Conservation (phyloP, 495 filamentous ascomycete genomes). For the Rostrohypoxylon terebratum region DNA sequence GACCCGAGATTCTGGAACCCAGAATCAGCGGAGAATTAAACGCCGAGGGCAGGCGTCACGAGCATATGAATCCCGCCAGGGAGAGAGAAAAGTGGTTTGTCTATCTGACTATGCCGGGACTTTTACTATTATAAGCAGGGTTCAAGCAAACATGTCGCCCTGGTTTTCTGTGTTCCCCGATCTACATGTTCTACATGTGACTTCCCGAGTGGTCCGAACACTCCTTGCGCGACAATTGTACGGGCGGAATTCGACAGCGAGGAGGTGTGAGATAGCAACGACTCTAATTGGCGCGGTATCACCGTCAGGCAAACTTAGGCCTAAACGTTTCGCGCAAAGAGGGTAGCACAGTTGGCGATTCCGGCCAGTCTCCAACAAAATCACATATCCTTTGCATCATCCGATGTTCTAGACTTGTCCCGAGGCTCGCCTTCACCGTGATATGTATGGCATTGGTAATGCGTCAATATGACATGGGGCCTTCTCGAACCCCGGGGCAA, state of each 20-base stretch:
- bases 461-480: neutral
- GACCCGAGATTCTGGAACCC: slow-evolving; percentile 25
- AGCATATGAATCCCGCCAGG: slow-evolving; percentile 18
- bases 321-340: slow-evolving; percentile 24
- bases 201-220: slow-evolving; percentile 38
- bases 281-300: slow-evolving; percentile 29
- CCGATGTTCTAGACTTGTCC: slow-evolving; percentile 1
- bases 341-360: slow-evolving; percentile 30
- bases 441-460: neutral
- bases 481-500: slow-evolving; percentile 9
- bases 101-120: slow-evolving; percentile 32
- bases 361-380: slow-evolving; percentile 21
- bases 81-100: slow-evolving; percentile 18
- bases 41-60: slow-evolving; percentile 18
- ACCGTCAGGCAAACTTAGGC: slow-evolving; percentile 35
- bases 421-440: slow-evolving; percentile 6
- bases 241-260: neutral
- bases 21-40: slow-evolving; percentile 24
- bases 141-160: slow-evolving; percentile 39
- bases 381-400: slow-evolving; percentile 14
- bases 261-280: slow-evolving; percentile 7
- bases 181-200: slow-evolving; percentile 34
- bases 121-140: slow-evolving; percentile 18
- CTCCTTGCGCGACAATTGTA: neutral
- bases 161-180: neutral